Percentiles rank a stretch among this genome's conserved stretches.
Evolutionary conservation across 2,329 filamentous ascomycete genomes (phyloP).

Genomic region (Whalleya microplaca): DNA sequence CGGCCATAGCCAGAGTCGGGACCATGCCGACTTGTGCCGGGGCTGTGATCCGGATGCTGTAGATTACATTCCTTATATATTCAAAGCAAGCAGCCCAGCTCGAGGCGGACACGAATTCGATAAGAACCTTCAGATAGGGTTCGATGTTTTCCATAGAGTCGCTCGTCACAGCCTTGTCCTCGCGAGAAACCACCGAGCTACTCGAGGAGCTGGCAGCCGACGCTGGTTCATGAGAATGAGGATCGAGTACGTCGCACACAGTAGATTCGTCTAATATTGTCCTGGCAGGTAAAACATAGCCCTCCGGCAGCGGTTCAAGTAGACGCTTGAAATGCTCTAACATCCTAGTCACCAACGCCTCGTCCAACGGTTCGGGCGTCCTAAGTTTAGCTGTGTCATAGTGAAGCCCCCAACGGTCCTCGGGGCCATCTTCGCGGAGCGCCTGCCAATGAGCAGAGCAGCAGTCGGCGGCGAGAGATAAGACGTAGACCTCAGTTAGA

Average conservation of each 20-base stretch:
- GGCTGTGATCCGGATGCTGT: constrained; percentile 51
- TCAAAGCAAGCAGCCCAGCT: constrained; percentile 66
- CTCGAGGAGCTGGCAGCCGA: constrained; percentile 35
- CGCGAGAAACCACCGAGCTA: constrained; percentile 43
- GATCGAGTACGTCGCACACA: constrained; percentile 43
- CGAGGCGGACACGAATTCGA: constrained; percentile 67
- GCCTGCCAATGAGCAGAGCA: constrained; percentile 64
- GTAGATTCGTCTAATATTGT: constrained; percentile 59
- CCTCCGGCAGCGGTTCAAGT: constrained; percentile 62
- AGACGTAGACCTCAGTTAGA: constrained; percentile 66
- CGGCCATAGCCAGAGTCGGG: constrained; percentile 43
- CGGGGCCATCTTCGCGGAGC: constrained; percentile 37
- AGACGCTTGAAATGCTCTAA: constrained; percentile 60
- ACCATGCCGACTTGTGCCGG: constrained; percentile 44
- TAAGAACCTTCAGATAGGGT: constrained; percentile 56
- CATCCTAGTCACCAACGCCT: constrained; percentile 56
- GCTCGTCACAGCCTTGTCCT: constrained; percentile 38
- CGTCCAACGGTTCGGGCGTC: constrained; percentile 48
- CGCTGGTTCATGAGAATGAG: constrained; percentile 30
- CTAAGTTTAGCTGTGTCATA: constrained; percentile 5
- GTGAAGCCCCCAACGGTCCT: constrained; percentile 14
- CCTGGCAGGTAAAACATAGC: constrained; percentile 58
- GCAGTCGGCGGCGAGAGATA: constrained; percentile 67
- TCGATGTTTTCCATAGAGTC: constrained; percentile 54
- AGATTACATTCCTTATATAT: constrained; percentile 57